Evolutionary conservation across 257 asterid species (phyloP), one percentile per base, ranked within the genome.

Genomic region (Forsythia viridissima): DNA sequence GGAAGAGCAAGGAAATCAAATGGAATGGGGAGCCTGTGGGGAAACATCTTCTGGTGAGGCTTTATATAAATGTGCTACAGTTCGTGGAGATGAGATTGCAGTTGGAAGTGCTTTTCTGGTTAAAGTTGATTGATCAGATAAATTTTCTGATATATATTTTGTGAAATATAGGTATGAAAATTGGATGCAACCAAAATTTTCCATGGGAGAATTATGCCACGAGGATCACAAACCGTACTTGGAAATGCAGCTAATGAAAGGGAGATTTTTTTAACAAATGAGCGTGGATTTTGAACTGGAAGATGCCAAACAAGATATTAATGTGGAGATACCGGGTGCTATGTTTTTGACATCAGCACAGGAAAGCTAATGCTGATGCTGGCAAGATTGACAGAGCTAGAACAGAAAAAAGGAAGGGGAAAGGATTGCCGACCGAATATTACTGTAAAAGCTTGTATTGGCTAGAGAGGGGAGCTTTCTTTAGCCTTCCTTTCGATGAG

Each of bases 391-490:
- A 94, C 61, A 89, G 90, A 85, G 90, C 91, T 77, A 89, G 89
- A 77, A 96, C 96, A n/a, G 97, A 93, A 76, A 98, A 95, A 67
- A 86, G 94, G 85, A 92, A 87, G 85, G 88, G 67, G 86, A 88
- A 90, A 79, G 98, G 94, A 6, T 78, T 92, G 77, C 87, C 91
- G 11, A 77, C 81, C 67, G 97, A 91, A 73, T 95, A 88, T 79
- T 93, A 91, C 83, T 95, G 99, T 86, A 90, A 86, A 90, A 93
- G 97, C 81, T 82, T 95, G 84, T 95, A 92, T 83, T 87, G 83
- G 73, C 98, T 97, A 36, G 96, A 91, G 79, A 90, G 85, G 82
- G 98, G 99, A 76, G 98, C 97, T 79, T 95, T 93, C 88, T 88
- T 90, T 81, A 84, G 85, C 65, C 91, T 93, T 73, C 90, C 93